Base-by-base conservation (phyloP, 2,329 filamentous ascomycete species). In the Fusarium irregulare region DNA sequence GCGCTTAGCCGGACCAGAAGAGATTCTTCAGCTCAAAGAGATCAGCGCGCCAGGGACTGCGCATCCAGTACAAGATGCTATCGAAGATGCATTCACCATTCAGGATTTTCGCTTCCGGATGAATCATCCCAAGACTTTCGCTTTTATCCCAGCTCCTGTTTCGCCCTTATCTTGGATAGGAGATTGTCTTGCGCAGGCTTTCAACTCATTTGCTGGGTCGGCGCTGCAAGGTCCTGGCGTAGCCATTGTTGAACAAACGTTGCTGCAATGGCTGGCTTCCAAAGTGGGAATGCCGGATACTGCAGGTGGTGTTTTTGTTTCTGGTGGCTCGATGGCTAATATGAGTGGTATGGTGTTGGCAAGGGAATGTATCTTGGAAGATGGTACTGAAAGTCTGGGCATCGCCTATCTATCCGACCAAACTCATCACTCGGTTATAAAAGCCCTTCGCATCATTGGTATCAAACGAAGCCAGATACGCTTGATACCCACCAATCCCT, bases 331-430 rank as follows among this genome's bases (percentile, higher is more conserved):
- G 3, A 64, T 64, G 60, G 61, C 61, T 10, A 64, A 64, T 6
- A 65, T 64, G 61, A 65, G 51, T n/a, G 60, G 60, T 1, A 64
- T 64, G 60, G 51, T 64, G 0, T 23, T 64, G 18, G 61, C 61
- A 0, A 64, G 61, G 3, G 61, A 65, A 13, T 40, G 32, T 1
- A 37, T 65, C 32, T 7, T 64, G 23, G 40, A 42, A 7, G 45
- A 62, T 0, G 60, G 47, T 4, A 42, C 45, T 2, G 60, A 64
- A 7, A 30, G 45, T 4, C 14, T 46, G 18, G 60, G 61, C 0
- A 20, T 64, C 3, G 61, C 60, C 1, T 64, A 64, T 20, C 32
- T 64, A 3, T 64, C 61, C 6, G 40, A 64, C 23, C 60, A 64
- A 14, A 64, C 61, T 8, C 61, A 64, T 4, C 60, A 59, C 7